phyloP scores from a whole-genome alignment of 2,329 filamentous ascomycete species.

The Aspergillus tubingensis region DNA sequence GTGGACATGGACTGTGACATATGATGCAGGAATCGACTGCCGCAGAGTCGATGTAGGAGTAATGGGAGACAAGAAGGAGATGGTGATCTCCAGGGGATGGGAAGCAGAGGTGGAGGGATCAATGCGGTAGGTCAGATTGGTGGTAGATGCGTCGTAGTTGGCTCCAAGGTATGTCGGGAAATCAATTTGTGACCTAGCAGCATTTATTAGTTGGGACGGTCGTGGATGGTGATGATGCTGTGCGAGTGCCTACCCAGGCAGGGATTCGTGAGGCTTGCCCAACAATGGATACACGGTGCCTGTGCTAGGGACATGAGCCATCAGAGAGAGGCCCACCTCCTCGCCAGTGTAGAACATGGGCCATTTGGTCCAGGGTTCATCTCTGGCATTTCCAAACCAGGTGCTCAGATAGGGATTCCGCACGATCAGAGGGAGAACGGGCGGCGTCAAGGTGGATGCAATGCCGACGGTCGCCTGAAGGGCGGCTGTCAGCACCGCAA shows the following conservation, averaged over 20 bases:
- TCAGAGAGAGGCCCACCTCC: constrained; percentile 64
- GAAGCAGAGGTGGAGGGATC: constrained; percentile 42
- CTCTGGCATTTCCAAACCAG: constrained; percentile 72
- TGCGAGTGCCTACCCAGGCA: constrained; percentile 46
- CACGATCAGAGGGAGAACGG: constrained; percentile 72
- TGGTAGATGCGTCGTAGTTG: constrained; percentile 69
- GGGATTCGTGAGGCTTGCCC: constrained; percentile 66
- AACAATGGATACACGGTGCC: constrained; percentile 64
- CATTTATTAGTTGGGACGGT: not conserved
- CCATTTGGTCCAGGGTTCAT: constrained; percentile 79
- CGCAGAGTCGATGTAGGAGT: constrained; percentile 78
- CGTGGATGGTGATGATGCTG: not conserved
- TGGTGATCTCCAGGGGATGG: constrained; percentile 54
- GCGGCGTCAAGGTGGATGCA: constrained; percentile 60
- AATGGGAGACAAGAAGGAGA: constrained; percentile 73
- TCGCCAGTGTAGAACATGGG: constrained; percentile 81
- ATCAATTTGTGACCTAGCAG: constrained; percentile 52
- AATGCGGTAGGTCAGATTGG: constrained; percentile 67
- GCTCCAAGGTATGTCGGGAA: constrained; percentile 62
- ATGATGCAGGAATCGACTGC: constrained; percentile 80
- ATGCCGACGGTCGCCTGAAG: constrained; percentile 46
- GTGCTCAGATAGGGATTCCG: constrained; percentile 75
- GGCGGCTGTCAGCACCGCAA: constrained; percentile 35
- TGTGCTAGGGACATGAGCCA: constrained; percentile 63
- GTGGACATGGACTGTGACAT: constrained; percentile 70